Evolutionary conservation across 345 rosid genomes (phyloP).

Genomic region (Citrus sp.): DNA sequence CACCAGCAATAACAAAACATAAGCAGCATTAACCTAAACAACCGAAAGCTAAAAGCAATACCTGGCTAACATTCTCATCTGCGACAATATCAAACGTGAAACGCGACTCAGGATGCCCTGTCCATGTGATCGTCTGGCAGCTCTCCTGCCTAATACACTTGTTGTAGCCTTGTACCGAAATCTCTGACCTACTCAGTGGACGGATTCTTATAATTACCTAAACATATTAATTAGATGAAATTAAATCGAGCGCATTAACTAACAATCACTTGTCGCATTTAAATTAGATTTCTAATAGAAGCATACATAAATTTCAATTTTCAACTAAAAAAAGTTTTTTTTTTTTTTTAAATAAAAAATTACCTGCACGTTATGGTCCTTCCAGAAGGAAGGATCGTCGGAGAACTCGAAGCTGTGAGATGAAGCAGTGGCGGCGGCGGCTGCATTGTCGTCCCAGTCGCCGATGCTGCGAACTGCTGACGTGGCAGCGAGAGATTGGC

Average conservation of each 20-base stretch:
- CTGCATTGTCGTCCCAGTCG: slow-evolving; percentile 46
- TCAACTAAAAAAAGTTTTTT: too few relatives aligned
- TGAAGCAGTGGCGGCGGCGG: slow-evolving; percentile 13
- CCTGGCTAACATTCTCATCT: slow-evolving; percentile 89
- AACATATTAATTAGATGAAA: not conserved
- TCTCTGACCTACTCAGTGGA: slow-evolving; percentile 79
- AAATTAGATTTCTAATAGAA: not conserved
- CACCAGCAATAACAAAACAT: not conserved
- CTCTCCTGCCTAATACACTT: slow-evolving; percentile 90
- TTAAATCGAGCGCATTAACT: not conserved
- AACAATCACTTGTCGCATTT: not conserved
- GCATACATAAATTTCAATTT: not conserved
- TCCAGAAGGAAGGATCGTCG: slow-evolving; percentile 96
- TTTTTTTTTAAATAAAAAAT: not conserved
- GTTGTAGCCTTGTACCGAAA: slow-evolving; percentile 69
- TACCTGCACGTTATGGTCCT: slow-evolving; percentile 95
- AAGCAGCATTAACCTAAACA: not conserved
- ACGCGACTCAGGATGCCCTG: slow-evolving; percentile 84
- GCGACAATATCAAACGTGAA: slow-evolving; percentile 95
- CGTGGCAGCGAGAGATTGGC: slow-evolving; percentile 24
- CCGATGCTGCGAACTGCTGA: slow-evolving; percentile 34
- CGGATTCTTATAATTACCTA: slow-evolving; percentile 92
- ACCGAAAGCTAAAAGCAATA: slow-evolving; percentile 10
- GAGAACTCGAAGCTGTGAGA: slow-evolving; percentile 63
- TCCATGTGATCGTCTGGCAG: slow-evolving; percentile 82